Conservation (phyloP, 2,329 filamentous ascomycete species). For the Clarireedia paspali region DNA sequence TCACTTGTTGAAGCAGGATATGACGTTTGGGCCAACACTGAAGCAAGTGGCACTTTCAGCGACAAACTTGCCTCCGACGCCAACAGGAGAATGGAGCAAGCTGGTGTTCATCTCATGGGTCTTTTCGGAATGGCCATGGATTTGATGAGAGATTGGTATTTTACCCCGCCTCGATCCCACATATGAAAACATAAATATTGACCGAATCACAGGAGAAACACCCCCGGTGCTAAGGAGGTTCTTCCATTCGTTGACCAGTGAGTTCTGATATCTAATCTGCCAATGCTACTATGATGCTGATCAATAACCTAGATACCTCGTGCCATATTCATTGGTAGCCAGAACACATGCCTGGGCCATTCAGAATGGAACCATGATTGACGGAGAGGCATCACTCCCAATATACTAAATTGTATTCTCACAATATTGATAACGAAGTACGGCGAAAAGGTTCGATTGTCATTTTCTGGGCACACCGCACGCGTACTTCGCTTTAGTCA, state of each 20-base stretch:
- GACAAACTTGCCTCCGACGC: constrained; percentile 52
- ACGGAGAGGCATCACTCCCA: constrained; percentile 39
- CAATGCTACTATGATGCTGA: not conserved
- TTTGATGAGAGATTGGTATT: constrained; percentile 25
- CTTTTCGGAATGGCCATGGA: constrained; percentile 27
- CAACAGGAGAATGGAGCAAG: constrained; percentile 58
- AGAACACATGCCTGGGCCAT: constrained; percentile 53
- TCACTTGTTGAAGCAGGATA: constrained; percentile 64
- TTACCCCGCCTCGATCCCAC: not conserved
- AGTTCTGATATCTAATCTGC: constrained; percentile 5
- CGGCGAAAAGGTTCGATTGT: too few relatives aligned
- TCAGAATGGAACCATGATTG: constrained; percentile 48
- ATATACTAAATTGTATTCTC: not conserved
- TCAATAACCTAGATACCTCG: constrained; percentile 39
- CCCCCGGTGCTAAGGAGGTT: constrained; percentile 45
- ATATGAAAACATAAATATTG: not conserved
- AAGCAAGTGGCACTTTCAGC: constrained; percentile 61
- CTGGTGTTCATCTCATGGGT: constrained; percentile 49
- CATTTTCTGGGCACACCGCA: too few relatives aligned
- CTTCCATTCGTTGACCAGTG: constrained; percentile 54
- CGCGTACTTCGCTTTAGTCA: too few relatives aligned
- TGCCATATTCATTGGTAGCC: constrained; percentile 57
- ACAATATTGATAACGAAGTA: too few relatives aligned
- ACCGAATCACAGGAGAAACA: constrained; percentile 16
- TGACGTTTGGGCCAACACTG: constrained; percentile 65